Evolutionary conservation across 768 basidiomycete genomes (phyloP).

Genomic region (Tulasnella sp.): DNA sequence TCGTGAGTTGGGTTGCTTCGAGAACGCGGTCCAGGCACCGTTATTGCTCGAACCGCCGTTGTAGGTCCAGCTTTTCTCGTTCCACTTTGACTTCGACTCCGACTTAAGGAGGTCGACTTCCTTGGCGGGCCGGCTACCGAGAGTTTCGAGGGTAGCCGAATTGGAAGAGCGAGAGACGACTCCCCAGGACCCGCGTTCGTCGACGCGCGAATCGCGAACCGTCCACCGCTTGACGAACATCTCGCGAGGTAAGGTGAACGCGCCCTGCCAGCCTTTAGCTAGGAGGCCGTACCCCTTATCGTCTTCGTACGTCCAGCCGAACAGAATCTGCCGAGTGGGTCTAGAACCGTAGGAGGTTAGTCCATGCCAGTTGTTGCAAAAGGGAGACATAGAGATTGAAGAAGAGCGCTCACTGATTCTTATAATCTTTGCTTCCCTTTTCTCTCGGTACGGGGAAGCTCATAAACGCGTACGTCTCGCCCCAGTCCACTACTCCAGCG

Average conservation of each 20-base stretch:
- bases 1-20: background rate
- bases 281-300: background rate
- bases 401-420: background rate
- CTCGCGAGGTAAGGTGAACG: background rate
- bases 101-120: background rate
- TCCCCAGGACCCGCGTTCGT: background rate
- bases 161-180: background rate
- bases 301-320: conserved; percentile 1
- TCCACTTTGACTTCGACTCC: background rate
- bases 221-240: background rate
- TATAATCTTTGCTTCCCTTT: background rate
- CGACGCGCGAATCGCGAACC: background rate
- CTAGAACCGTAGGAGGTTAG: background rate
- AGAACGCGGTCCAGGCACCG: background rate
- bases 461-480: conserved; percentile 3
- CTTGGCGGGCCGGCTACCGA: background rate
- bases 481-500: background rate
- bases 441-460: conserved; percentile 4
- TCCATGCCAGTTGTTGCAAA: background rate
- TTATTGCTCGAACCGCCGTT: background rate
- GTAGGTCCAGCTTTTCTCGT: background rate
- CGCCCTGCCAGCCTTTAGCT: background rate
- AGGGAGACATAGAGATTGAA: background rate
- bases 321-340: background rate
- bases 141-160: background rate